phyloP scores from a whole-genome alignment of 805 yeast genomes.

The Metschnikowia hibisci region DNA sequence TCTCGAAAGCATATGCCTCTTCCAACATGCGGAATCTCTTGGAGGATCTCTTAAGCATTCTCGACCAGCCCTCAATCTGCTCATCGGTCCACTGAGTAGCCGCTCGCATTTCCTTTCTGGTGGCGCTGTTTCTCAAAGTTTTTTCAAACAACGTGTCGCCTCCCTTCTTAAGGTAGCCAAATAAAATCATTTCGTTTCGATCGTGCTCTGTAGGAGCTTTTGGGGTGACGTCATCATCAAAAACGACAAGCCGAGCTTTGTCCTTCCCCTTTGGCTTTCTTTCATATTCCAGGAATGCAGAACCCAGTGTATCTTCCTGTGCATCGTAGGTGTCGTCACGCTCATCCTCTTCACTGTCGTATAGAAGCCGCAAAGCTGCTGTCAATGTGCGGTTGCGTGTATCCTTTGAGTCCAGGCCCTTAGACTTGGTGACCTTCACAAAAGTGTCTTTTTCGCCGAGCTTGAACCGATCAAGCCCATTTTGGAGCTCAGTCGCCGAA shows the following conservation, averaged over 20 bases:
- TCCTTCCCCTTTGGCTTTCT: slow-evolving; percentile 9
- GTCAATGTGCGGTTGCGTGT: slow-evolving; percentile 55
- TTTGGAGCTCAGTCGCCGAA: slow-evolving; percentile 12
- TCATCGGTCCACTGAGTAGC: slow-evolving; percentile 77
- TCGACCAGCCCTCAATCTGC: slow-evolving; percentile 91
- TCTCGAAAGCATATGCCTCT: slow-evolving; percentile 40
- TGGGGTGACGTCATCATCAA: slow-evolving; percentile 21
- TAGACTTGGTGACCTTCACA: background rate
- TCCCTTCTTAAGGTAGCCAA: slow-evolving; percentile 47
- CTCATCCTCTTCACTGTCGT: slow-evolving; percentile 80
- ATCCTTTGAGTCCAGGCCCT: slow-evolving; percentile 21
- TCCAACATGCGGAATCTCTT: slow-evolving; percentile 58
- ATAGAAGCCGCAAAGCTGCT: slow-evolving; percentile 59
- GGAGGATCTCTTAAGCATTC: slow-evolving; percentile 67
- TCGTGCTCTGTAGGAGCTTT: slow-evolving; percentile 25
- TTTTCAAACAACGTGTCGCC: slow-evolving; percentile 44
- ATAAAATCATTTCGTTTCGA: slow-evolving; percentile 51
- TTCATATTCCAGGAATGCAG: slow-evolving; percentile 11
- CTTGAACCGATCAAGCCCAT: slow-evolving; percentile 14
- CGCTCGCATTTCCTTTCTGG: slow-evolving; percentile 48
- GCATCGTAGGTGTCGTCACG: slow-evolving; percentile 75
- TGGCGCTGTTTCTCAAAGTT: slow-evolving; percentile 45
- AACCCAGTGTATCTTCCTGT: slow-evolving; percentile 40
- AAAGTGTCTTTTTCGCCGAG: slow-evolving; percentile 23
- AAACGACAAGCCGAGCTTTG: slow-evolving; percentile 26